A percentile compares a stretch with the other conserved stretches of the same genome.
These are phyloP conservation scores for Parsonsia alboflavescens DNA, from an alignment of 257 asterid species.

Conservation along the genomic window DNA sequence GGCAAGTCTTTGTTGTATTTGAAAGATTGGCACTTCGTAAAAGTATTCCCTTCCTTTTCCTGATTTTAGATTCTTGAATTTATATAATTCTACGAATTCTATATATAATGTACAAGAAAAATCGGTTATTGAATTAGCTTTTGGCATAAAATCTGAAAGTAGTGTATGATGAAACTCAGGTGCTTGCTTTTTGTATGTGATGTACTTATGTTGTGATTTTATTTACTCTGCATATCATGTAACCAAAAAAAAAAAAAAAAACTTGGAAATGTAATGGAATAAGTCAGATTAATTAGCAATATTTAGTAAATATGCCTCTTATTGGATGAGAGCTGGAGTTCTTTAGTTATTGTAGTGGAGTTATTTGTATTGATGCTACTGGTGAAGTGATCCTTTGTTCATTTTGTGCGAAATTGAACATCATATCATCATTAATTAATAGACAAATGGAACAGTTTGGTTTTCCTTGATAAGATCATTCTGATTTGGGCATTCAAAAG, in stretches of 20 bases:
- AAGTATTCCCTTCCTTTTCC: slow-evolving; percentile 32
- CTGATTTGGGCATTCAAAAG: neutral
- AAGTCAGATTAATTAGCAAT: neutral
- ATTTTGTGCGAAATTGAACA: neutral
- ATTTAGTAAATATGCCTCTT: neutral
- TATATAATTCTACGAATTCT: neutral
- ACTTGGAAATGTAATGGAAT: too few species aligned
- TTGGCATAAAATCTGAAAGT: neutral
- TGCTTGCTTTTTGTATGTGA: neutral
- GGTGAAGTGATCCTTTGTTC: neutral
- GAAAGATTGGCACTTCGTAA: slow-evolving; percentile 98
- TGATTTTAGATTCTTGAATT: neutral
- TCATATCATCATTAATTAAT: neutral
- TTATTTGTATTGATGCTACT: neutral
- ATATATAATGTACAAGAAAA: neutral
- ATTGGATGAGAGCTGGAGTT: neutral
- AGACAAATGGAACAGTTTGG: neutral
- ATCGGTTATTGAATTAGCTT: too few species aligned
- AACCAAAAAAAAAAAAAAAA: too few species aligned
- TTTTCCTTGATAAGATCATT: neutral
- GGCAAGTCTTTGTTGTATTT: slow-evolving; percentile 51
- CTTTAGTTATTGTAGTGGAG: too few species aligned
- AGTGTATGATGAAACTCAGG: neutral
- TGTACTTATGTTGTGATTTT: neutral
- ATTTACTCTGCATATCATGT: neutral